Evolutionary conservation across 169 alveolate species (phyloP).

Genomic region (Cryptosporidium tyzzeri): DNA sequence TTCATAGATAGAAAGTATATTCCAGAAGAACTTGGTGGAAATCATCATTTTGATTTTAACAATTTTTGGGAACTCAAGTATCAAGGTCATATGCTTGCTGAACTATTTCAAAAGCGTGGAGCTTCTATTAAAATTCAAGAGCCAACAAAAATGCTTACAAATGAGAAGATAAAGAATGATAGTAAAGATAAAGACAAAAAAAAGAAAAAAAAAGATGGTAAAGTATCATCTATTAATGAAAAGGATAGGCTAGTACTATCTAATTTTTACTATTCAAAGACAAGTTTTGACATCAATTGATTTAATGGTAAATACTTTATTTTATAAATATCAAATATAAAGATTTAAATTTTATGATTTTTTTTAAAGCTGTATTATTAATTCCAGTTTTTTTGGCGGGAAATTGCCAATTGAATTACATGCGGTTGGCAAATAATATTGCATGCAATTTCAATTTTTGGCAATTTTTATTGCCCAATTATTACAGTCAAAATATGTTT

Average conservation of each 20-base stretch:
- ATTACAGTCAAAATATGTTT: constrained; percentile 66
- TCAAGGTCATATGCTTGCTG: constrained; percentile 52
- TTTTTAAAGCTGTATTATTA: neutral
- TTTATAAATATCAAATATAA: neutral
- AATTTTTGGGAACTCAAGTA: constrained; percentile 42
- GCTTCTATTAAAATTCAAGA: constrained; percentile 6
- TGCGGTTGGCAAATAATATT: neutral
- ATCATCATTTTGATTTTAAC: constrained; percentile 48
- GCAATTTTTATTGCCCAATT: constrained; percentile 68
- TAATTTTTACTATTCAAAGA: neutral
- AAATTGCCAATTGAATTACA: neutral
- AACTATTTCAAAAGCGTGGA: constrained; percentile 18
- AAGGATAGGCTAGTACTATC: neutral
- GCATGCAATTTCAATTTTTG: constrained; percentile 1
- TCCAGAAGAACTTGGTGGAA: constrained; percentile 68
- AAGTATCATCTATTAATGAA: neutral
- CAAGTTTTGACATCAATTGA: neutral
- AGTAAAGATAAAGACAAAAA: neutral
- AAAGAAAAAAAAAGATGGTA: neutral
- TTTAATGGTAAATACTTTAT: neutral
- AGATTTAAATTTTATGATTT: neutral
- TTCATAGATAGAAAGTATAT: constrained; percentile 63
- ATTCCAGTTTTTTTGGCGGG: neutral
- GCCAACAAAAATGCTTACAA: neutral
- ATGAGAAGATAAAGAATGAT: neutral